Evolutionary conservation across 2,329 filamentous ascomycete species (phyloP).

Genomic region (Claviceps quebecensis): DNA sequence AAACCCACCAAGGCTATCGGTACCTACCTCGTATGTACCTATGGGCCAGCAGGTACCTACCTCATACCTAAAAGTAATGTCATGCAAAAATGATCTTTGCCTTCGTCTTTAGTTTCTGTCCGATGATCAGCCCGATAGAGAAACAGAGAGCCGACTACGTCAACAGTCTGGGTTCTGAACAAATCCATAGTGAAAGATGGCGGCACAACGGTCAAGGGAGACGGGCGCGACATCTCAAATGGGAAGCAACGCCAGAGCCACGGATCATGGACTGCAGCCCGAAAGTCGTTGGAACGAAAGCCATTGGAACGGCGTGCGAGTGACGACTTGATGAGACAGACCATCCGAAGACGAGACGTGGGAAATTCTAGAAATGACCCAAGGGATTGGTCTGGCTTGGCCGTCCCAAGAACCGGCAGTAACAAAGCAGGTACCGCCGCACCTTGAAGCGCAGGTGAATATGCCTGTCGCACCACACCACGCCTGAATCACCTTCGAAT

Average conservation of each 20-base stretch:
- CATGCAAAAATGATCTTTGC: too few relatives aligned
- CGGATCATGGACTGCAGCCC: not conserved
- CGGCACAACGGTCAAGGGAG: not conserved
- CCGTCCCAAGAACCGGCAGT: not conserved
- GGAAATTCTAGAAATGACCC: not conserved
- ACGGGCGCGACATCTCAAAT: not conserved
- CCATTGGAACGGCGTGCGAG: too few relatives aligned
- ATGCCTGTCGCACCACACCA: not conserved
- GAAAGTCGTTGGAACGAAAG: not conserved
- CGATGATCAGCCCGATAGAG: too few relatives aligned
- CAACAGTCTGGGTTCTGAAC: constrained; percentile 9
- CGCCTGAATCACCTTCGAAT: constrained; percentile 7
- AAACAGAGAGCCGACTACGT: constrained; percentile 15
- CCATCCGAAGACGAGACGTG: not conserved
- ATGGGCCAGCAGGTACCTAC: too few relatives aligned
- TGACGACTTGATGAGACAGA: too few relatives aligned
- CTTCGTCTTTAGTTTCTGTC: too few relatives aligned
- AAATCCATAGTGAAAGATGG: not conserved
- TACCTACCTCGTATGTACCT: too few relatives aligned
- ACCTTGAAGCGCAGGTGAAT: not conserved
- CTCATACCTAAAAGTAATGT: too few relatives aligned
- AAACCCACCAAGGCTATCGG: too few relatives aligned
- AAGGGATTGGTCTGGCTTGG: not conserved
- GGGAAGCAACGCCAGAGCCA: not conserved
- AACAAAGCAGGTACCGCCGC: not conserved